A percentile compares a stretch with the other conserved stretches of the same genome.
phyloP scores from a whole-genome alignment of 257 asterid genomes.

The Solanum paucissectum region DNA sequence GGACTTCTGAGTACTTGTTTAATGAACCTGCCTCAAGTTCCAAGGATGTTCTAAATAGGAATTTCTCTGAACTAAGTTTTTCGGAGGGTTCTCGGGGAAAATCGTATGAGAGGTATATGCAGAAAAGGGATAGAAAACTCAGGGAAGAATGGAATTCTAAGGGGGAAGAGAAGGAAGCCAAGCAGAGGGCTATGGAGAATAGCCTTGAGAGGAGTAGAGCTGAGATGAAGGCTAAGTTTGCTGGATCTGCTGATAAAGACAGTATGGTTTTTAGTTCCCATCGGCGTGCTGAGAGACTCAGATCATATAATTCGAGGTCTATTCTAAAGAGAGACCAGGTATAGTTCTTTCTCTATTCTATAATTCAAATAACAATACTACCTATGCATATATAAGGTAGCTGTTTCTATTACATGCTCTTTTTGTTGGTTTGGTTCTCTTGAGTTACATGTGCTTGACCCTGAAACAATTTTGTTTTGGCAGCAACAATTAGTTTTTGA shows the following conservation, averaged over 20 bases:
- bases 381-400: conserved; percentile 3
- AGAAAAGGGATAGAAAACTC: conserved; percentile 83
- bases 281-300: conserved; percentile 68
- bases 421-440: conserved; percentile 15
- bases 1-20: conserved; percentile 17
- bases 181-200: conserved; percentile 75
- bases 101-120: conserved; percentile 58
- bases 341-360: conserved; percentile 22
- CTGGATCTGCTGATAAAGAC: conserved; percentile 42
- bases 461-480: conserved; percentile 32
- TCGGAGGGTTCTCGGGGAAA: conserved; percentile 76
- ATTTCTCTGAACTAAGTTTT: conserved; percentile 37
- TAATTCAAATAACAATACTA: neutral
- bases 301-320: conserved; percentile 62
- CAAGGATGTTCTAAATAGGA: conserved; percentile 30
- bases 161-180: conserved; percentile 81
- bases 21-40: conserved; percentile 34
- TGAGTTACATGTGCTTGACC: conserved; percentile 31
- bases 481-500: conserved; percentile 72
- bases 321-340: conserved; percentile 68
- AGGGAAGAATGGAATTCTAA: conserved; percentile 82
- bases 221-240: conserved; percentile 72
- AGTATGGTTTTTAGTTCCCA: conserved; percentile 28
- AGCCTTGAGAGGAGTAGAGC: conserved; percentile 70
- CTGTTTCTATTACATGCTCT: conserved; percentile 5